phyloP scores from a whole-genome alignment of 306 rosid genomes.

The Glycine tomentella region DNA sequence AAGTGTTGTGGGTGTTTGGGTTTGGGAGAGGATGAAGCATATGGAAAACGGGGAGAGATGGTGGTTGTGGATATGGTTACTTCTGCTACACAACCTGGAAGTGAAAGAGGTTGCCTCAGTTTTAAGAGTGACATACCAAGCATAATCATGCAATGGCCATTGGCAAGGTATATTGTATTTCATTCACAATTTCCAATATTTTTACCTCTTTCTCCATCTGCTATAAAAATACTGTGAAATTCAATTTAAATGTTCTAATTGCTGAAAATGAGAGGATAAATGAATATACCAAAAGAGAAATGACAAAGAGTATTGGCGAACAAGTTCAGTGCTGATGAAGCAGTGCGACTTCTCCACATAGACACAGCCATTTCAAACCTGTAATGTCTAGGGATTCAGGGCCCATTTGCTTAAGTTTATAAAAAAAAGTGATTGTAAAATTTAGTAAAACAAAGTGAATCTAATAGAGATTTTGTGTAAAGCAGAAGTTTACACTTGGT shows the following conservation, averaged over 20 bases:
- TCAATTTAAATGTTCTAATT: background rate
- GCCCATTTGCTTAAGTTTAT: background rate
- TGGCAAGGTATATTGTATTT: too few species aligned
- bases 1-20: background rate
- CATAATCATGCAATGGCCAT: too few species aligned
- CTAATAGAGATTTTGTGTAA: background rate
- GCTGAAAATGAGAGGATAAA: background rate
- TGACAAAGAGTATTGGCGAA: slow-evolving; percentile 37
- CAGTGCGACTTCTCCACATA: slow-evolving; percentile 34
- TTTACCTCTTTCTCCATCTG: background rate
- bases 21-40: background rate
- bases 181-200: background rate
- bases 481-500: background rate
- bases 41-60: background rate
- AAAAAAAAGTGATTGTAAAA: background rate
- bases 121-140: too few species aligned
- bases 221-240: background rate
- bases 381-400: background rate
- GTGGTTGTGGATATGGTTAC: background rate
- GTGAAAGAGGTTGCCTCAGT: background rate
- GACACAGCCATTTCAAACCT: slow-evolving; percentile 34
- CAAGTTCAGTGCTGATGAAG: slow-evolving; percentile 16
- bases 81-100: background rate
- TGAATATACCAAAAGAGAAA: slow-evolving; percentile 40
- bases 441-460: background rate